Evolutionary conservation across 805 yeast genomes (phyloP), one percentile per base, ranked within the genome.

Genomic region (Yamadazyma tumulicola): DNA sequence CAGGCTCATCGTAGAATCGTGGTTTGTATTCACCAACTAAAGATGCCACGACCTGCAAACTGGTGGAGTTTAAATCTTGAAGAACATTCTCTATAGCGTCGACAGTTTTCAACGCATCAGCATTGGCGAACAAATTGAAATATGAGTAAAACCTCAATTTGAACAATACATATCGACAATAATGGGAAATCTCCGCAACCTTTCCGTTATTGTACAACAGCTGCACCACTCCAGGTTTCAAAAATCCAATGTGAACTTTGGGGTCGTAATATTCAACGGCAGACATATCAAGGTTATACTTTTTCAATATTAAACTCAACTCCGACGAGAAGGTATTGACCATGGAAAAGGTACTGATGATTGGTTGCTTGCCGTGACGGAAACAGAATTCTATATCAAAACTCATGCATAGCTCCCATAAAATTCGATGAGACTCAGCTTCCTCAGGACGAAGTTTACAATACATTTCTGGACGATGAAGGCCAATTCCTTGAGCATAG

Each of bases 401-500:
- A 31, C 42, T 51, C 23, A 54, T 56, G 36, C 68, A 61, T 17
- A 51, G 42, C 51, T 57, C 48, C 72, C 72, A 66, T 1, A 64
- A 25, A 8, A 39, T 42, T 31, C 57, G 47, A 19, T 66, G 48
- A n/a, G 37, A 29, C 10, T 26, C 32, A 23, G 42, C 43, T 24
- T 57, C 63, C 7, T 39, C 51, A 1, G 32, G 26, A 1, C 49
- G 31, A 6, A 57, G 38, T 17, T 41, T 33, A 4, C 28, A 36
- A 31, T 49, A 57, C 2, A 59, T 45, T 38, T 63, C 70, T 9
- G 46, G 41, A 5, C 68, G 42, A 39, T 66, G 71, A 32, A 66
- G 47, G 1, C 72, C 72, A 35, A 64, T 44, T 22, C 61, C 66
- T 42, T 64, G 67, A 4, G 69, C 70, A 41, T 48, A 59, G 17